Conservation (phyloP, 2,329 filamentous ascomycete genomes). For the Phyllachora maydis region DNA sequence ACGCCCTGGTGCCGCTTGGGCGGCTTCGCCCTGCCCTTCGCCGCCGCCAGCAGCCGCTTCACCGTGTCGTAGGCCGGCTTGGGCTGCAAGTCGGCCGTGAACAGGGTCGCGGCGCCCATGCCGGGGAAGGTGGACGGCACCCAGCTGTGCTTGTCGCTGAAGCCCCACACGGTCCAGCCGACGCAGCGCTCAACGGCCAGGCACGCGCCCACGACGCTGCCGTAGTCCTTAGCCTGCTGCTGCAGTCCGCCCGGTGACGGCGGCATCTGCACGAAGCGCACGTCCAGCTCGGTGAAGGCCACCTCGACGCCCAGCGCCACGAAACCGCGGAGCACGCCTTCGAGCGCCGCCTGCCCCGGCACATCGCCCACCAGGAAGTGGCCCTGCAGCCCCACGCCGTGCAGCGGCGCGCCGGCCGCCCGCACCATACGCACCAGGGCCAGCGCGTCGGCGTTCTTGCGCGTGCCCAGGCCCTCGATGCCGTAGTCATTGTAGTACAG, state of each 20-base stretch:
- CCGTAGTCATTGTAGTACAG: constrained; percentile 38
- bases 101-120: constrained; percentile 15
- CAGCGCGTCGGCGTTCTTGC: constrained; percentile 22
- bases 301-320: constrained; percentile 30
- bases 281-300: constrained; percentile 40
- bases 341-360: constrained; percentile 20
- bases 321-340: constrained; percentile 26
- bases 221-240: constrained; percentile 26
- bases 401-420: constrained; percentile 29
- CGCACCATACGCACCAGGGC: constrained; percentile 23
- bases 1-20: no score
- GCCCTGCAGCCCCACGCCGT: constrained; percentile 40
- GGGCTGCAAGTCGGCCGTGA: constrained; percentile 13
- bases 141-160: constrained; percentile 19
- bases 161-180: constrained; percentile 21
- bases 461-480: constrained; percentile 27
- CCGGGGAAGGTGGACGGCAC: constrained; percentile 15
- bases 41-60: constrained; percentile 14
- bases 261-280: constrained; percentile 22
- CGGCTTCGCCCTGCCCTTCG: background rate
- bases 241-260: constrained; percentile 15
- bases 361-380: constrained; percentile 36
- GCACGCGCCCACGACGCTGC: constrained; percentile 13
- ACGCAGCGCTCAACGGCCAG: constrained; percentile 15
- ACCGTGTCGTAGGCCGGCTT: constrained; percentile 17